A percentile compares a stretch with the other conserved stretches of the same genome.
These are phyloP conservation scores for Naganishia vaughanmartiniae DNA, from an alignment of 768 basidiomycete genomes.

Conservation along the genomic window DNA sequence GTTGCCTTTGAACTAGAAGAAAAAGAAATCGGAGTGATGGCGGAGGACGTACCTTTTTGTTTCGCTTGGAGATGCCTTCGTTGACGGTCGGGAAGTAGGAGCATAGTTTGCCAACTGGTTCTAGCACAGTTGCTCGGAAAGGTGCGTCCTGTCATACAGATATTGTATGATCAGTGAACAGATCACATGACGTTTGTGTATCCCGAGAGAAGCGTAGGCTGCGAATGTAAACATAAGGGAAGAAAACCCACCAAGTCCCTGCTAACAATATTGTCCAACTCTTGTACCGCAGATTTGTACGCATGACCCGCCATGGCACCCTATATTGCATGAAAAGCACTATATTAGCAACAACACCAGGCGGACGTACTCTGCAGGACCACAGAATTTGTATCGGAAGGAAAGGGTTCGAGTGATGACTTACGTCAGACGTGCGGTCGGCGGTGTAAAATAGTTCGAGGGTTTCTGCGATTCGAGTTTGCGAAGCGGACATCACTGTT, in stretches of 20 bases:
- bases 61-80: conserved; percentile 86
- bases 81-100: conserved; percentile 90
- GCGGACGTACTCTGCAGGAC: neutral
- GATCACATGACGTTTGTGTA: neutral
- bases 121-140: conserved; percentile 89
- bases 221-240: conserved; percentile 53
- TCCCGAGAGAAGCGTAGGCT: too few species aligned
- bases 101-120: conserved; percentile 94
- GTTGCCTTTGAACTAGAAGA: neutral
- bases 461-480: conserved; percentile 87
- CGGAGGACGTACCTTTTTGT: conserved; percentile 74
- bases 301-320: conserved; percentile 96
- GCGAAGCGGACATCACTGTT: conserved; percentile 88
- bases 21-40: too few species aligned
- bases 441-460: conserved; percentile 80
- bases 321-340: conserved; percentile 30
- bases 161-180: neutral
- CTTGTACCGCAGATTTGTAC: conserved; percentile 91
- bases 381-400: neutral
- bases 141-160: conserved; percentile 62
- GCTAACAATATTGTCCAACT: conserved; percentile 78
- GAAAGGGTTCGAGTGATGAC: conserved; percentile 7
- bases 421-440: conserved; percentile 57
- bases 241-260: conserved; percentile 60
- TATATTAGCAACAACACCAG: conserved; percentile 3